A percentile compares a stretch with the other conserved stretches of the same genome.
These are phyloP conservation scores for Debaryomycetaceae sp. DNA, from an alignment of 1,139 yeast genomes.

Conservation along the genomic window DNA sequence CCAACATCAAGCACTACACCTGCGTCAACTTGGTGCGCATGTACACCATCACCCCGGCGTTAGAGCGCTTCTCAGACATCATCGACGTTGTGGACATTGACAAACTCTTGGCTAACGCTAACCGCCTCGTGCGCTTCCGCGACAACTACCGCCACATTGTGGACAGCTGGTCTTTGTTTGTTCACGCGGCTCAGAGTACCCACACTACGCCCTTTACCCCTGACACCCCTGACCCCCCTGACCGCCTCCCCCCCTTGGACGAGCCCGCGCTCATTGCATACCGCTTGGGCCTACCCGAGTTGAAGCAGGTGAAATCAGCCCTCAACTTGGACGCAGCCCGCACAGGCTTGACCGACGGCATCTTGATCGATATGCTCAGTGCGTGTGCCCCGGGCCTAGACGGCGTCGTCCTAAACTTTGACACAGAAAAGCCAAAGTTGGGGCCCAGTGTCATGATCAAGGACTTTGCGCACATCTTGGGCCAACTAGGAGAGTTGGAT, in stretches of 20 bases:
- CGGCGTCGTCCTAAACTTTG: slow-evolving; percentile 23
- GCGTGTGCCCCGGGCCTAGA: slow-evolving; percentile 20
- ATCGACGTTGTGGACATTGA: slow-evolving; percentile 34
- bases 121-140: slow-evolving; percentile 23
- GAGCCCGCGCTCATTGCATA: slow-evolving; percentile 4
- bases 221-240: too few species aligned
- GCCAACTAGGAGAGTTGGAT: slow-evolving; percentile 28
- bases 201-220: too few species aligned
- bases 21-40: slow-evolving; percentile 18
- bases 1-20: slow-evolving; percentile 13
- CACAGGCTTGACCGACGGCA: slow-evolving; percentile 16
- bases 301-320: slow-evolving; percentile 19
- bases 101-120: slow-evolving; percentile 19
- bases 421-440: slow-evolving; percentile 13
- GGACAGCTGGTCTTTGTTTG: slow-evolving; percentile 27
- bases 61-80: slow-evolving; percentile 11
- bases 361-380: slow-evolving; percentile 36
- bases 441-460: slow-evolving; percentile 25
- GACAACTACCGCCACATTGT: slow-evolving; percentile 19
- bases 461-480: slow-evolving; percentile 35
- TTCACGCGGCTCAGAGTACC: slow-evolving; percentile 14
- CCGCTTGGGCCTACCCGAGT: slow-evolving; percentile 20
- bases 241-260: neutral
- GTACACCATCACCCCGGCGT: slow-evolving; percentile 18
- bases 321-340: slow-evolving; percentile 16